Conservation (phyloP, 73 alveolate genomes). For the Paramecium octaurelia region DNA sequence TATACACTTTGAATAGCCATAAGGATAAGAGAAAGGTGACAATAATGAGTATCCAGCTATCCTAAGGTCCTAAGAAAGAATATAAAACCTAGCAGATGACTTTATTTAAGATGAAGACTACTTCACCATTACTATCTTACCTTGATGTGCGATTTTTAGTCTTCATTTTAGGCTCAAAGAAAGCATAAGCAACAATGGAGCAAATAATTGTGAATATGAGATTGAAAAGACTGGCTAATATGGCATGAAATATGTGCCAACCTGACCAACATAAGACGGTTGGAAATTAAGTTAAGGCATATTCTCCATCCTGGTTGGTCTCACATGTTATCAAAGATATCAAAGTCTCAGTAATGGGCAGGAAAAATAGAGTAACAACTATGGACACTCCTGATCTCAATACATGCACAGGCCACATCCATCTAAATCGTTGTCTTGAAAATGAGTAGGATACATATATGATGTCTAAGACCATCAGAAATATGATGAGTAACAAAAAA, state of each 20-base stretch:
- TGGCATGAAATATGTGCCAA: constrained; percentile 50
- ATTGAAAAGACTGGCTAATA: constrained; percentile 16
- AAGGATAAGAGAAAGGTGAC: constrained; percentile 2
- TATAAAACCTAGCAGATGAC: constrained; percentile 3
- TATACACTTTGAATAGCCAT: constrained; percentile 26
- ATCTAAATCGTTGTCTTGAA: constrained; percentile 63
- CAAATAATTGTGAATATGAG: constrained; percentile 40
- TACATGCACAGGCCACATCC: constrained; percentile 72
- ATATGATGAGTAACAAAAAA: not conserved
- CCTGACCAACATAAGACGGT: constrained; percentile 50
- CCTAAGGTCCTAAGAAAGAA: constrained; percentile 33
- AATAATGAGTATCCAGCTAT: constrained; percentile 41
- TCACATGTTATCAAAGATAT: constrained; percentile 31
- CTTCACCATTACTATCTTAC: constrained; percentile 50
- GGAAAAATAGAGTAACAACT: constrained; percentile 68
- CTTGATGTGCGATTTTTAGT: constrained; percentile 46
- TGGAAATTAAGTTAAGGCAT: not conserved
- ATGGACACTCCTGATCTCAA: constrained; percentile 63
- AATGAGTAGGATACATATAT: constrained; percentile 70
- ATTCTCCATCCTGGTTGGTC: not conserved
- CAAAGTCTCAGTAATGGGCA: constrained; percentile 63
- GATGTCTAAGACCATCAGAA: constrained; percentile 65
- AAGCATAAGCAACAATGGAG: constrained; percentile 49
- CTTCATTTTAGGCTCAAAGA: constrained; percentile 61
- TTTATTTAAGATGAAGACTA: constrained; percentile 37